Evolutionary conservation across 1,284 basidiomycete genomes (phyloP).

Genomic region (Puccinia polysora): DNA sequence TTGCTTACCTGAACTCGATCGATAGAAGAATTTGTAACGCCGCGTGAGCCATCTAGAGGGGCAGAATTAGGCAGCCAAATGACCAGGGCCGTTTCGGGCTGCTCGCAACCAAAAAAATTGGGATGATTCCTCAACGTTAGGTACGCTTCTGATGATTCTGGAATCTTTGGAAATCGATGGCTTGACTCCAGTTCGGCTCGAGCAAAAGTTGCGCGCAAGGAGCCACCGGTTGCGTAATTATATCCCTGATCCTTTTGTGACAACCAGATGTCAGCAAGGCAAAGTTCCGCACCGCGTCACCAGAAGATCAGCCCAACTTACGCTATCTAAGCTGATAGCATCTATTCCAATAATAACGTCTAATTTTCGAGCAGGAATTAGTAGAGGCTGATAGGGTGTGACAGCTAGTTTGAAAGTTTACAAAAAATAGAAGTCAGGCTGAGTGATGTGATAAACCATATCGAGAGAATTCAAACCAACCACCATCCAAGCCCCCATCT

Average conservation of each 20-base stretch:
- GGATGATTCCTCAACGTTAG: slow-evolving; percentile 16
- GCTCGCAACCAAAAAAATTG: slow-evolving; percentile 28
- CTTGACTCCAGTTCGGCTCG: not conserved
- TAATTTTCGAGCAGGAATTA: slow-evolving; percentile 22
- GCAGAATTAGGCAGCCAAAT: slow-evolving; percentile 37
- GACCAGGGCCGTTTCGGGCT: slow-evolving; percentile 14
- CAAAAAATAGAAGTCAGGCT: not conserved
- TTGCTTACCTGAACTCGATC: slow-evolving; percentile 27
- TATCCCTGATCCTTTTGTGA: not conserved
- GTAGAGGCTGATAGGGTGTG: slow-evolving; percentile 37
- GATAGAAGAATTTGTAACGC: slow-evolving; percentile 29
- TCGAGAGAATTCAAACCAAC: not conserved
- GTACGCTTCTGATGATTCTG: not conserved
- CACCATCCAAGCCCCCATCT: slow-evolving; percentile 37
- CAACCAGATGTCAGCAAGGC: not conserved
- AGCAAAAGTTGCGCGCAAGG: slow-evolving; percentile 20
- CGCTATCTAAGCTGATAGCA: slow-evolving; percentile 21
- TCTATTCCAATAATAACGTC: slow-evolving; percentile 38
- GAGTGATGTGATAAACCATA: not conserved
- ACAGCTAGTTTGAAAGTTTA: slow-evolving; percentile 5
- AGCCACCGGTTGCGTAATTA: slow-evolving; percentile 21
- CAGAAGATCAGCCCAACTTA: slow-evolving; percentile 3
- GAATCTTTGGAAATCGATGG: slow-evolving; percentile 12
- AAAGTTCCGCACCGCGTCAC: not conserved
- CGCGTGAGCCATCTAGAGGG: slow-evolving; percentile 7